phyloP scores from a whole-genome alignment of 345 rosid species.

The Bretschneidera sinensis region DNA sequence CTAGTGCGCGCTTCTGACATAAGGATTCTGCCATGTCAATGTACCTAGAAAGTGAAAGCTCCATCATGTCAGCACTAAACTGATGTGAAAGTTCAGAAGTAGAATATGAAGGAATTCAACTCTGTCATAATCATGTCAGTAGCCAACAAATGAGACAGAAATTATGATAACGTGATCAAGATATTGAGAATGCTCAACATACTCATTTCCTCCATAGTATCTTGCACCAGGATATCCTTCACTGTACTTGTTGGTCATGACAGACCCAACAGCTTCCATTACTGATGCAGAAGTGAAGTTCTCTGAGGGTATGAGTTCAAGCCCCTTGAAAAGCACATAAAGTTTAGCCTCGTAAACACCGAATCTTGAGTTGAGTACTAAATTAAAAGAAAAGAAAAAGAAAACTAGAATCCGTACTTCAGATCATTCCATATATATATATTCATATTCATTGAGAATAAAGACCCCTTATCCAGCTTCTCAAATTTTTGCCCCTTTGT shows the following conservation, averaged over 20 bases:
- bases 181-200: constrained; percentile 18
- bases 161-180: not conserved
- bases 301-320: constrained; percentile 97
- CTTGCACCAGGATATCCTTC: constrained; percentile 99
- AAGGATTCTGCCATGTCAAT: constrained; percentile 97
- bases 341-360: not conserved
- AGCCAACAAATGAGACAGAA: constrained; percentile 6
- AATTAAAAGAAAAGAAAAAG: not conserved
- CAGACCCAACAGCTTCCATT: constrained; percentile 99
- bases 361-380: not conserved
- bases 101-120: not conserved
- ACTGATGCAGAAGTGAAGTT: constrained; percentile 97
- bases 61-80: constrained; percentile 7
- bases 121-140: not conserved
- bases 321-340: constrained; percentile 54
- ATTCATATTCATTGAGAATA: not conserved
- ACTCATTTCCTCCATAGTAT: constrained; percentile 99
- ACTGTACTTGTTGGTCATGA: constrained; percentile 99
- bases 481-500: not conserved
- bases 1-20: constrained; percentile 94
- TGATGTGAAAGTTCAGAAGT: too few relatives aligned
- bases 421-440: too few relatives aligned
- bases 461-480: not conserved
- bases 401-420: too few relatives aligned
- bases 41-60: constrained; percentile 49